phyloP scores from a whole-genome alignment of 2,329 filamentous ascomycete species.

The Colletotrichum abscissum region DNA sequence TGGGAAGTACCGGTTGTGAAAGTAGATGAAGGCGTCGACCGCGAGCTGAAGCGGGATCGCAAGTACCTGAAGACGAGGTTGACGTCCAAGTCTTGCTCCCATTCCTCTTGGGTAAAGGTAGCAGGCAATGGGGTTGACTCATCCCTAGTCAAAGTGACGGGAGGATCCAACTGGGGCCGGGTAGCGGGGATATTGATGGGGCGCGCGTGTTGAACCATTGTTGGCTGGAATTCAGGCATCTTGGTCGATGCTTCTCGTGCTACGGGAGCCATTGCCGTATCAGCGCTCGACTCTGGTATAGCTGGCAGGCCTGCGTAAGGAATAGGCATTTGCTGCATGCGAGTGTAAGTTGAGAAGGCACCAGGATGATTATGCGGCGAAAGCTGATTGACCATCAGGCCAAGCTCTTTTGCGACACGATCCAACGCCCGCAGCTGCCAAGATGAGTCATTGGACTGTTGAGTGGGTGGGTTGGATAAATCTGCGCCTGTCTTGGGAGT shows the following conservation, averaged over 20 bases:
- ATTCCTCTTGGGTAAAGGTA: constrained; percentile 79
- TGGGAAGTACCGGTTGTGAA: constrained; percentile 58
- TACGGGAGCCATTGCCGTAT: constrained; percentile 38
- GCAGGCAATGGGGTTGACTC: constrained; percentile 33
- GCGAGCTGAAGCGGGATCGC: constrained; percentile 76
- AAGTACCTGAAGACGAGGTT: constrained; percentile 93
- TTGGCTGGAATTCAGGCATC: constrained; percentile 61
- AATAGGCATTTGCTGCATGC: constrained; percentile 71
- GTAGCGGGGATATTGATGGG: constrained; percentile 50
- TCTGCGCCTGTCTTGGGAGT: constrained; percentile 54
- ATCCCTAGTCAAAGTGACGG: constrained; percentile 16
- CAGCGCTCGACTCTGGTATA: constrained; percentile 63
- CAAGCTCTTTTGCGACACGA: constrained; percentile 87
- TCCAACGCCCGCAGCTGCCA: constrained; percentile 87
- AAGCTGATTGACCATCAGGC: constrained; percentile 83
- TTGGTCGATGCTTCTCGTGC: constrained; percentile 63
- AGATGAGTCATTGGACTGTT: constrained; percentile 53
- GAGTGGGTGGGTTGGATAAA: constrained; percentile 40
- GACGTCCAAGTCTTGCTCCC: constrained; percentile 92
- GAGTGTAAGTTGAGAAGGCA: constrained; percentile 85
- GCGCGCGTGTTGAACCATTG: constrained; percentile 50
- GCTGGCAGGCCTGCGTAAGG: constrained; percentile 84
- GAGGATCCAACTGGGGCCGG: constrained; percentile 37
- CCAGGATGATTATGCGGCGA: constrained; percentile 80
- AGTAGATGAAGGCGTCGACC: constrained; percentile 53